Conservation (phyloP, 2,329 filamentous ascomycete species). For the Colletotrichum abscissum region DNA sequence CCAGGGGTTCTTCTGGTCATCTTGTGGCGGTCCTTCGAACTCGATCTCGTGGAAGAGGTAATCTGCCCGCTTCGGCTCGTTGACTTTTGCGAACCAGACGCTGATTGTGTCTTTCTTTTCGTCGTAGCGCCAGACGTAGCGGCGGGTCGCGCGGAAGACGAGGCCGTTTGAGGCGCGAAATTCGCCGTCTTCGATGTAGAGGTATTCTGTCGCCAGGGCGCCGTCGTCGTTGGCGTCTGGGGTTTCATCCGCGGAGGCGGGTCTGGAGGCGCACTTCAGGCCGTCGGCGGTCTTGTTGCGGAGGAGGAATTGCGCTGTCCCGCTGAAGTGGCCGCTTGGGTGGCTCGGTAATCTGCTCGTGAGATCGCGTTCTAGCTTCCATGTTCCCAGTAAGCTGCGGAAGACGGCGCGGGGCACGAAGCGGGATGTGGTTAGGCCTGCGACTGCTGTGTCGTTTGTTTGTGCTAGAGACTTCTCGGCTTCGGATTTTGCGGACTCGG, state of each 20-base stretch:
- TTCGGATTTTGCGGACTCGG: slow-evolving; percentile 50
- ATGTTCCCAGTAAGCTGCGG: slow-evolving; percentile 75
- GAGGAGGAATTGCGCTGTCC: slow-evolving; percentile 73
- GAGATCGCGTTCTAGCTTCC: slow-evolving; percentile 71
- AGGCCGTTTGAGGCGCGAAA: slow-evolving; percentile 69
- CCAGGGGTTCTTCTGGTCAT: slow-evolving; percentile 60
- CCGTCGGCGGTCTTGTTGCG: slow-evolving; percentile 68
- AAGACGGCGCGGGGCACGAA: slow-evolving; percentile 77
- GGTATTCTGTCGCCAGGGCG: slow-evolving; percentile 66
- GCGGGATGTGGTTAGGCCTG: slow-evolving; percentile 53
- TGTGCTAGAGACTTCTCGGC: slow-evolving; percentile 57
- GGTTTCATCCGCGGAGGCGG: slow-evolving; percentile 13
- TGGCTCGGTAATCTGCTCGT: slow-evolving; percentile 65
- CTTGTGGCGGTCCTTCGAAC: slow-evolving; percentile 58
- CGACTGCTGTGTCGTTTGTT: slow-evolving; percentile 54
- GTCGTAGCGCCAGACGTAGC: slow-evolving; percentile 80
- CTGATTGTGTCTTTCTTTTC: slow-evolving; percentile 70
- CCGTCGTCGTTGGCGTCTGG: slow-evolving; percentile 38
- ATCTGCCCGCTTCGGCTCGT: slow-evolving; percentile 72
- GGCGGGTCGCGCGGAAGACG: slow-evolving; percentile 69
- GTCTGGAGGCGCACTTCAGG: slow-evolving; percentile 45
- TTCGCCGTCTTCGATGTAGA: slow-evolving; percentile 76
- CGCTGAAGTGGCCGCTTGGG: slow-evolving; percentile 73
- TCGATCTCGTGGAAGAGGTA: slow-evolving; percentile 82
- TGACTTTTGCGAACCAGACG: slow-evolving; percentile 78